phyloP scores from a whole-genome alignment of 176 grass and related monocot genomes.

The Oryza meridionalis region DNA sequence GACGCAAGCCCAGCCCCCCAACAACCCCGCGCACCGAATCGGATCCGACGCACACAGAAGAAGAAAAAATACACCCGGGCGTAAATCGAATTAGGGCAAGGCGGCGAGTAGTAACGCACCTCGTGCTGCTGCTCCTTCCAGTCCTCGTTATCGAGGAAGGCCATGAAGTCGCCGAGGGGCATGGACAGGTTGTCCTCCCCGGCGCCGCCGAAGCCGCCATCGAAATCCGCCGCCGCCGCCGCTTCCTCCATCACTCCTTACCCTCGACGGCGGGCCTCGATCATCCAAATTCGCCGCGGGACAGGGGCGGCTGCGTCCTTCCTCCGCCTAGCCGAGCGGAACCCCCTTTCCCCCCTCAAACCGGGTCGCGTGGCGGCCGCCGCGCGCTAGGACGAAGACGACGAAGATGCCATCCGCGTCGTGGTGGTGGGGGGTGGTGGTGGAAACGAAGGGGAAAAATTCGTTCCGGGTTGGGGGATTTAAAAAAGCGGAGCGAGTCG shows the following conservation, averaged over 20 bases:
- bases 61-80: background rate
- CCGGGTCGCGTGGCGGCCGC: slow-evolving; percentile 2
- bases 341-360: background rate
- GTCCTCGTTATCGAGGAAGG: slow-evolving; percentile 56
- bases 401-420: slow-evolving; percentile 43
- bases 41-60: slow-evolving; percentile 21
- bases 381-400: background rate
- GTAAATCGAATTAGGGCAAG: slow-evolving; percentile 36
- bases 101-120: slow-evolving; percentile 26
- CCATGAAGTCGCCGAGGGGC: slow-evolving; percentile 54
- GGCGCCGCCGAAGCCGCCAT: background rate
- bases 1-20: background rate
- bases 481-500: slow-evolving; percentile 35
- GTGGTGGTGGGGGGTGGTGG: background rate
- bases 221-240: slow-evolving; percentile 40
- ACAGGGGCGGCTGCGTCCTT: background rate
- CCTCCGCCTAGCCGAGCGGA: slow-evolving; percentile 30
- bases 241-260: slow-evolving; percentile 56
- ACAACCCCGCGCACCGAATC: slow-evolving; percentile 20
- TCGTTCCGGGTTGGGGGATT: background rate
- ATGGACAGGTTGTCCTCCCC: slow-evolving; percentile 73
- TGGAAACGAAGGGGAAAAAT: slow-evolving; percentile 33
- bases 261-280: slow-evolving; percentile 44
- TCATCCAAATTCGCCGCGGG: slow-evolving; percentile 47
- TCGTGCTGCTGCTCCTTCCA: slow-evolving; percentile 23